Conservation (phyloP, 345 rosid genomes). For the Tarenaya hassleriana region DNA sequence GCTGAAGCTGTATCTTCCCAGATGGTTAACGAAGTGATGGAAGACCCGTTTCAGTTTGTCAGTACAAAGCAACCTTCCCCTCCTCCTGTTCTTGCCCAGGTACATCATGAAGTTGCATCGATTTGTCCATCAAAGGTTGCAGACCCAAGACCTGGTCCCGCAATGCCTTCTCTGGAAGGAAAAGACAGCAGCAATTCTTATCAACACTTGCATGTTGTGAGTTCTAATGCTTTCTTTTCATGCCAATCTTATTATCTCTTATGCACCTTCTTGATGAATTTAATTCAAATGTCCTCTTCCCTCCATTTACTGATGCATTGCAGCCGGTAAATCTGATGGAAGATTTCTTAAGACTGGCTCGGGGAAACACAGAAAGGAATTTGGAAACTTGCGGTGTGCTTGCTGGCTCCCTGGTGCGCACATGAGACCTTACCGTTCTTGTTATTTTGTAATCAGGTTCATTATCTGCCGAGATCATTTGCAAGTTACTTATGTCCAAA, state of each 20-base stretch:
- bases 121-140: conserved; percentile 90
- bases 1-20: conserved; percentile 42
- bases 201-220: too few species aligned
- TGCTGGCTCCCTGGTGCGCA: conserved; percentile 85
- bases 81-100: conserved; percentile 91
- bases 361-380: conserved; percentile 72
- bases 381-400: conserved; percentile 94
- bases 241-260: conserved; percentile 2
- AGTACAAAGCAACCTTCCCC: too few species aligned
- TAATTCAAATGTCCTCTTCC: conserved; percentile 14
- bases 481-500: conserved; percentile 20
- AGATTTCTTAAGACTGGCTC: conserved; percentile 79
- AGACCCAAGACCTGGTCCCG: too few species aligned
- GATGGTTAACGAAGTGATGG: conserved; percentile 44
- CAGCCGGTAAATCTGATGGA: conserved; percentile 90
- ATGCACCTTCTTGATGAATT: conserved; percentile 5
- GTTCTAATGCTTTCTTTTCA: conserved; percentile 23
- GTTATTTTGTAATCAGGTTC: too few species aligned
- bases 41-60: conserved; percentile 77
- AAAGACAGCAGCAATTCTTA: too few species aligned
- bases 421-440: too few species aligned
- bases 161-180: too few species aligned
- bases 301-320: conserved; percentile 17
- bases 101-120: conserved; percentile 52
- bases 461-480: too few species aligned